A percentile compares a stretch with the other conserved stretches of the same genome.
These are phyloP conservation scores for Suhomyces prunicola DNA, from an alignment of 805 yeast species.

Conservation along the genomic window DNA sequence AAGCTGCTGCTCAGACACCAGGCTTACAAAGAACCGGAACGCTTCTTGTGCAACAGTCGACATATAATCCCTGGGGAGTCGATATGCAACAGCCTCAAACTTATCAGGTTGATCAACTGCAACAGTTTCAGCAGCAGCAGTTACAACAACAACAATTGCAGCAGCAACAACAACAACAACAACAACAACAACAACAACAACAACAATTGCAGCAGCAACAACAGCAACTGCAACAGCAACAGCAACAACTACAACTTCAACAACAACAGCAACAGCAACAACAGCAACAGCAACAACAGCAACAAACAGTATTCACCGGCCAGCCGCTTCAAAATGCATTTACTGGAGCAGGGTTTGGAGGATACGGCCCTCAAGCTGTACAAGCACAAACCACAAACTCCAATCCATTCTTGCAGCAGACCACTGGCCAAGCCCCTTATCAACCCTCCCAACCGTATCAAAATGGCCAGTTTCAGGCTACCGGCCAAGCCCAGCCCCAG, in stretches of 20 bases:
- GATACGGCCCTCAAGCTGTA: conserved; percentile 32
- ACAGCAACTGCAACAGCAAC: conserved; percentile 6
- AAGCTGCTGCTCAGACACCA: background rate
- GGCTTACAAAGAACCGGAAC: conserved; percentile 20
- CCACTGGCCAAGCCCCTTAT: conserved; percentile 12
- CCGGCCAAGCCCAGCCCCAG: conserved; percentile 10
- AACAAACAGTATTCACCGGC: background rate
- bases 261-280: conserved; percentile 15
- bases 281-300: conserved; percentile 11
- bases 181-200: conserved; percentile 14
- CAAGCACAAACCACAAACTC: conserved; percentile 7
- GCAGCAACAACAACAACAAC: conserved; percentile 27
- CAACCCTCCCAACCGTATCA: conserved; percentile 13
- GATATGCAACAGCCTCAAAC: conserved; percentile 10
- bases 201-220: background rate
- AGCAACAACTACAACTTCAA: conserved; percentile 17
- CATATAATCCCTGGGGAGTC: conserved; percentile 41
- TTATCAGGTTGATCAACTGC: conserved; percentile 9
- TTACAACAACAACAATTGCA: conserved; percentile 9
- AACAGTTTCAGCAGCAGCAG: conserved; percentile 24
- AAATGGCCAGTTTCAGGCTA: conserved; percentile 1
- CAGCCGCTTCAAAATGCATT: conserved; percentile 18
- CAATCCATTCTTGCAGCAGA: conserved; percentile 11
- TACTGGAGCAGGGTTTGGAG: conserved; percentile 64
- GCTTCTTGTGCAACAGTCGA: conserved; percentile 36